Evolutionary conservation across 2,329 filamentous ascomycete genomes (phyloP), one percentile per base, ranked within the genome.

Genomic region (Trichoderma atroviride): DNA sequence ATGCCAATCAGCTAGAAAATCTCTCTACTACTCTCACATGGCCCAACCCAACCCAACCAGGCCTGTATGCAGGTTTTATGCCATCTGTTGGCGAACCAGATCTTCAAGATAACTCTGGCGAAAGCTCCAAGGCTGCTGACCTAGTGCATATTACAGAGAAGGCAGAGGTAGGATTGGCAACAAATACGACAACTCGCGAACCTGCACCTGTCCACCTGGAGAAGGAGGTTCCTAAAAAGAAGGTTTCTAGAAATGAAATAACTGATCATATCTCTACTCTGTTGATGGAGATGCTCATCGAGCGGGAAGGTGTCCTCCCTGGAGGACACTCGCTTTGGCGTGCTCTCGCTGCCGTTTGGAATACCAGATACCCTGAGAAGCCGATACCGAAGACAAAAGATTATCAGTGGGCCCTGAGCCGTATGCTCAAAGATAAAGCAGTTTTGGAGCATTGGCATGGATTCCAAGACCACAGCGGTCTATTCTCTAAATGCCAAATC

Each of bases 311-410:
- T 0, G 83, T 84, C 1, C 84, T 88, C 56, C 84, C 87, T 1
- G 83, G 84, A 19, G 84, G 84, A 29, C 80, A 82, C 52, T 78
- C 83, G 4, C 75, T 88, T 5, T 86, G 84, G 78, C 81, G 83
- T 69, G 83, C 83, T 1, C 74, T 86, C 4, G 78, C 81, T 16
- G 78, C 79, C 11, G 75, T 83, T 9, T 88, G 85, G 82, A 74
- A 78, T 11, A 77, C 77, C n/a, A 75, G 76, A 9, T 84, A 83
- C 55, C 73, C 76, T 1, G 77, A 76, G 40, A 77, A 84, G 52
- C 75, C 79, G 4, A 78, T 81, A 29, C 86, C 82, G 2, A 79
- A 77, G 35, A 78, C 78, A 53, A 80, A 80, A 68, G 77, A 79
- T 50, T 81, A 76, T 66, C 79, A 82, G 55, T 76, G 75, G 43